Conservation (phyloP, 1,284 basidiomycete species). For the Abortiporus biennis region DNA sequence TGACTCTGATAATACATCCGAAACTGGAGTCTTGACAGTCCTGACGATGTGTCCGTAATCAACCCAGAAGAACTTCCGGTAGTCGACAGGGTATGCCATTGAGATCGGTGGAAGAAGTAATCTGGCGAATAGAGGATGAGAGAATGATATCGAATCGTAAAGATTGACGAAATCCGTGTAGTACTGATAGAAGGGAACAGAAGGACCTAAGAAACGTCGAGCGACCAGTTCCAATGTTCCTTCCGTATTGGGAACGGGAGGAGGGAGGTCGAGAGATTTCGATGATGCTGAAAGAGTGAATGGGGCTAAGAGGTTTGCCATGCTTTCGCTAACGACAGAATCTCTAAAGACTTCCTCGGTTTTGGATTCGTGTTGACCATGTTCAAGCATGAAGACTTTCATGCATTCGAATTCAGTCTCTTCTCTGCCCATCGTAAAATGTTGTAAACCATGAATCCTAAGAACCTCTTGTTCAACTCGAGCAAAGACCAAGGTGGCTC, state of each 20-base stretch:
- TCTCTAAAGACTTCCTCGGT: slow-evolving; percentile 71
- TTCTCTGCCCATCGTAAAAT: slow-evolving; percentile 34
- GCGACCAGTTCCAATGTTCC: slow-evolving; percentile 53
- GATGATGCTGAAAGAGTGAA: slow-evolving; percentile 31
- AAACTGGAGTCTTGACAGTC: slow-evolving; percentile 46
- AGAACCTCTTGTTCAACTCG: slow-evolving; percentile 27
- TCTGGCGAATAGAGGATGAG: slow-evolving; percentile 70
- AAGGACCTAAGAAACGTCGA: slow-evolving; percentile 53
- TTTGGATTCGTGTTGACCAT: slow-evolving; percentile 46
- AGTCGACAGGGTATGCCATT: slow-evolving; percentile 78
- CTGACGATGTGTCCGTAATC: slow-evolving; percentile 63
- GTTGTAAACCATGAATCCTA: slow-evolving; percentile 32
- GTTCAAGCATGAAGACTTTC: slow-evolving; percentile 95
- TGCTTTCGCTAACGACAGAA: slow-evolving; percentile 45
- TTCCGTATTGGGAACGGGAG: slow-evolving; percentile 10
- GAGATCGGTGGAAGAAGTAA: slow-evolving; percentile 76
- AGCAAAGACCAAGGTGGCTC: slow-evolving; percentile 34
- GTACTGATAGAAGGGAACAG: slow-evolving; percentile 87
- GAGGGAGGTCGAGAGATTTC: slow-evolving; percentile 38
- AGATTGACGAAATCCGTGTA: slow-evolving; percentile 89
- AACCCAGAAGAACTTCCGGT: slow-evolving; percentile 80
- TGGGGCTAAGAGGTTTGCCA: slow-evolving; percentile 55
- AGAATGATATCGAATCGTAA: slow-evolving; percentile 89
- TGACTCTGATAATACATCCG: slow-evolving; percentile 40
- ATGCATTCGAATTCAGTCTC: slow-evolving; percentile 75